Evolutionary conservation across 192 early-diverging fungal species (phyloP).

Genomic region (Paraglomus brasilianum): DNA sequence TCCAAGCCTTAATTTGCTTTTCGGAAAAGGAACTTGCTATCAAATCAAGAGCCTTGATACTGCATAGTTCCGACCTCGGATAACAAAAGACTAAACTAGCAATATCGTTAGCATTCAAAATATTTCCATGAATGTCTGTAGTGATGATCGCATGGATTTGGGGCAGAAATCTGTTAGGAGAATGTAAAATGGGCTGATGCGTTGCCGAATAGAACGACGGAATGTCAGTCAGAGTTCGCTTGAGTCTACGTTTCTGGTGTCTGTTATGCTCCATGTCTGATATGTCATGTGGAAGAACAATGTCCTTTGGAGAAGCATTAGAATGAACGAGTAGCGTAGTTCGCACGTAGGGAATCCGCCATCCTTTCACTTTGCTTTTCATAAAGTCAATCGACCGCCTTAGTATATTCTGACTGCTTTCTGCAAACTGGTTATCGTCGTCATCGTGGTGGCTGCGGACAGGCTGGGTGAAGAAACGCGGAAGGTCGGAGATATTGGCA

Average conservation of each 20-base stretch:
- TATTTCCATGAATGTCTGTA: constrained; percentile 45
- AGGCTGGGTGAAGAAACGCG: constrained; percentile 50
- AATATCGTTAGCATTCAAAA: constrained; percentile 60
- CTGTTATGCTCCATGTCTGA: neutral
- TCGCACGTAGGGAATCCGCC: constrained; percentile 42
- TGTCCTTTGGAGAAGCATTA: constrained; percentile 34
- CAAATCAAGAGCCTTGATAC: constrained; percentile 44
- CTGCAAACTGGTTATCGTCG: constrained; percentile 40
- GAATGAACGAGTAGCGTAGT: constrained; percentile 39
- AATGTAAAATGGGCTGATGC: constrained; percentile 36
- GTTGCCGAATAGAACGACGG: constrained; percentile 26
- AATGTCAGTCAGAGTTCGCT: constrained; percentile 39
- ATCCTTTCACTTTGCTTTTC: constrained; percentile 54
- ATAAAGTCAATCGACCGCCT: constrained; percentile 52
- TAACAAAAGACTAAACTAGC: constrained; percentile 55
- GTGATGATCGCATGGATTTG: constrained; percentile 64
- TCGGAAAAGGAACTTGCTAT: constrained; percentile 48
- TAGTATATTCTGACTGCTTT: constrained; percentile 48
- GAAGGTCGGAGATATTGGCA: constrained; percentile 28
- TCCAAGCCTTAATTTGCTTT: constrained; percentile 38
- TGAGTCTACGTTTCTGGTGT: constrained; percentile 34
- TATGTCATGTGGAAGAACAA: constrained; percentile 27
- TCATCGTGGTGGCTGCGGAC: constrained; percentile 48
- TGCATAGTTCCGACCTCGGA: constrained; percentile 37
- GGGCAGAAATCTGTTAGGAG: constrained; percentile 56